These are phyloP conservation scores for Emmonsiellopsis sp. DNA, from an alignment of 2,329 filamentous ascomycete genomes.

Conservation along the genomic window DNA sequence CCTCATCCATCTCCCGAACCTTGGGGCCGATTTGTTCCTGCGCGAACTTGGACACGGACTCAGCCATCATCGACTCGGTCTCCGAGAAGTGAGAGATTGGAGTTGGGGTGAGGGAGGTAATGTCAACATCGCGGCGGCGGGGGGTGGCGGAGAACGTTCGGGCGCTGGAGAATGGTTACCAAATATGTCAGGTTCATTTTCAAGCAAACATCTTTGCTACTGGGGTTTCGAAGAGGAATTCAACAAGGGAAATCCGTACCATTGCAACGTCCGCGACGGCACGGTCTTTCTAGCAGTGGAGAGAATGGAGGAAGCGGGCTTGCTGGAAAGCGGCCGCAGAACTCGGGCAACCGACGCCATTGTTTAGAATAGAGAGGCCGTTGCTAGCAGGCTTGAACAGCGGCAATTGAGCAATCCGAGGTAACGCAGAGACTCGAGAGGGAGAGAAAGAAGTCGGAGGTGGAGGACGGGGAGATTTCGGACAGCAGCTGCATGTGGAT, in stretches of 20 bases:
- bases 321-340: constrained; percentile 38
- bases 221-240: not conserved
- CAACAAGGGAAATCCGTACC: constrained; percentile 22
- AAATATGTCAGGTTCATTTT: not conserved
- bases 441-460: not conserved
- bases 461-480: not conserved
- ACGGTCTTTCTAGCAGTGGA: constrained; percentile 30
- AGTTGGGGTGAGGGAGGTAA: constrained; percentile 73
- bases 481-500: not conserved
- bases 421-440: not conserved
- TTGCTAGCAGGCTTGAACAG: not conserved
- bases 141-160: constrained; percentile 55
- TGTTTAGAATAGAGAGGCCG: constrained; percentile 9
- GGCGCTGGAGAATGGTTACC: constrained; percentile 20
- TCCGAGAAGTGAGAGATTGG: constrained; percentile 91
- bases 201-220: not conserved
- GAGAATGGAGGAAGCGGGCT: constrained; percentile 27
- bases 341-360: constrained; percentile 43
- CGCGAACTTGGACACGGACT: constrained; percentile 85
- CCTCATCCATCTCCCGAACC: constrained; percentile 95
- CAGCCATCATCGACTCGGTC: constrained; percentile 78
- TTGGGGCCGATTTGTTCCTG: constrained; percentile 81
- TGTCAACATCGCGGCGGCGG: constrained; percentile 49
- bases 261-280: constrained; percentile 31
- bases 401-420: not conserved